Conservation (phyloP, 257 asterid genomes). For the Plantago major region DNA sequence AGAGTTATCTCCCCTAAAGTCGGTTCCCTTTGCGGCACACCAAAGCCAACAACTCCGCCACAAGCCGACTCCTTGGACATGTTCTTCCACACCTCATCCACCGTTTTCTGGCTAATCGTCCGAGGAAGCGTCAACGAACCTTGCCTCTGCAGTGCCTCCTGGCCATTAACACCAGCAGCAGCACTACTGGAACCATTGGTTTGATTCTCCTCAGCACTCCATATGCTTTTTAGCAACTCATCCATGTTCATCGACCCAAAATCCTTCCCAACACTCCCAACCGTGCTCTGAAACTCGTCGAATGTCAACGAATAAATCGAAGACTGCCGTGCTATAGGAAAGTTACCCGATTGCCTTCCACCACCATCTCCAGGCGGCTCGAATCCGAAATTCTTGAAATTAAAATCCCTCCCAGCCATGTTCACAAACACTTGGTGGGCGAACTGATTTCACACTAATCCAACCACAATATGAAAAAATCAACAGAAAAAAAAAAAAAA, state of each 20-base stretch:
- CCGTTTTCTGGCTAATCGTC: constrained; percentile 88
- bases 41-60: constrained; percentile 31
- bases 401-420: constrained; percentile 58
- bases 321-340: constrained; percentile 54
- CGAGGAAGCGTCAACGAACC: constrained; percentile 88
- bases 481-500: constrained; percentile 29
- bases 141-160: constrained; percentile 71
- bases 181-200: constrained; percentile 34
- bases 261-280: constrained; percentile 68
- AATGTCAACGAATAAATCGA: constrained; percentile 86
- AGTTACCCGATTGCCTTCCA: constrained; percentile 36
- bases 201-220: constrained; percentile 94
- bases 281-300: constrained; percentile 76
- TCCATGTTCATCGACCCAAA: constrained; percentile 99
- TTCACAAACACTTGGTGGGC: constrained; percentile 16
- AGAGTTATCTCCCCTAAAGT: constrained; percentile 86
- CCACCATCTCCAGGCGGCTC: constrained; percentile 39
- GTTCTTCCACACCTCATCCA: constrained; percentile 92
- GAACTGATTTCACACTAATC: constrained; percentile 10
- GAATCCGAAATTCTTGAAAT: constrained; percentile 59
- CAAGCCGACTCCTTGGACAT: constrained; percentile 48
- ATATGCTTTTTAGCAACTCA: constrained; percentile 81
- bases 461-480: constrained; percentile 18
- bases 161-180: constrained; percentile 25
- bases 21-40: constrained; percentile 57